Conservation (phyloP, 208 protist species). For the Acanthamoeba castellanii region DNA sequence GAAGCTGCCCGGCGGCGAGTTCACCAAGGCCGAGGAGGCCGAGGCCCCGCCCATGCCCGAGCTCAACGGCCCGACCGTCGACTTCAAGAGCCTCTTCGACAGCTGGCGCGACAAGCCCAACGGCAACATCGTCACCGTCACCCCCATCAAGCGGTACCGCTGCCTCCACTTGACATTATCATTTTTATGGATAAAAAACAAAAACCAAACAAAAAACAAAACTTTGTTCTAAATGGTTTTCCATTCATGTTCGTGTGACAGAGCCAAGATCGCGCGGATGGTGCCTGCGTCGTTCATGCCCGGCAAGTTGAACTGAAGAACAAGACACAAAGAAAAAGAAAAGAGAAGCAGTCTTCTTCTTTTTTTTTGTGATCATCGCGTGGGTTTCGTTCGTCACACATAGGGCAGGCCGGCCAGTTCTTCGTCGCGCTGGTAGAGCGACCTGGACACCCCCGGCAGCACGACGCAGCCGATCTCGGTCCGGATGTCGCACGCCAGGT, state of each 20-base stretch:
- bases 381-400: no score
- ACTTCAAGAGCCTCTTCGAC: constrained; percentile 55
- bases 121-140: constrained; percentile 63
- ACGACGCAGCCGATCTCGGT: background rate
- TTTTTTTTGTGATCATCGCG: no score
- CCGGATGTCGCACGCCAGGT: background rate
- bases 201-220: no score
- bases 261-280: constrained; percentile 65
- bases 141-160: constrained; percentile 36
- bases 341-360: background rate
- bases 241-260: background rate
- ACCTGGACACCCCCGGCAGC: no score
- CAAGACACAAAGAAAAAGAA: background rate
- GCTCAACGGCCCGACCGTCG: constrained; percentile 36
- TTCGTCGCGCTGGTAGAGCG: no score
- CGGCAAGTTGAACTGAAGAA: background rate
- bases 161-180: background rate
- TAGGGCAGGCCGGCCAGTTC: no score
- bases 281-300: constrained; percentile 46
- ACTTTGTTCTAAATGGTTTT: background rate
- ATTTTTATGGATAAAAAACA: no score
- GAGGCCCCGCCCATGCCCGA: constrained; percentile 22
- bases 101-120: constrained; percentile 49
- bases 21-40: constrained; percentile 6
- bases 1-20: constrained; percentile 12